phyloP scores from a whole-genome alignment of 2,329 filamentous ascomycete genomes.

The Cladophialophora carrionii region DNA sequence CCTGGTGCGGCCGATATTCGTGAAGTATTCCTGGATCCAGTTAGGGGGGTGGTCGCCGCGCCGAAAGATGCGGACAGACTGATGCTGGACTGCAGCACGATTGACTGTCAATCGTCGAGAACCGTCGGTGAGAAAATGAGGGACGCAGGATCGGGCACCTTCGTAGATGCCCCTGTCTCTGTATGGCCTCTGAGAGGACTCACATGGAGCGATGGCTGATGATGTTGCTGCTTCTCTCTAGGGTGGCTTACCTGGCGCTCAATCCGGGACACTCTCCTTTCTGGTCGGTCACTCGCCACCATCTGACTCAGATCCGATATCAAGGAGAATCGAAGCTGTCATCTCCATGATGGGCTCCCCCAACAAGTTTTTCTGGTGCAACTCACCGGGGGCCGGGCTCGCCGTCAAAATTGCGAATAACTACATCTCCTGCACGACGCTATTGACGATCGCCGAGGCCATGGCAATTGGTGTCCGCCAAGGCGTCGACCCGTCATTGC shows the following conservation, averaged over 20 bases:
- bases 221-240: background rate
- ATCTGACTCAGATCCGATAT: background rate
- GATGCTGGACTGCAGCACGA: conserved; percentile 19
- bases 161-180: conserved; percentile 15
- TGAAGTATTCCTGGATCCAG: conserved; percentile 17
- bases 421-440: conserved; percentile 7
- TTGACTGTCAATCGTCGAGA: conserved; percentile 7
- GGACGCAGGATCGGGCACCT: conserved; percentile 8
- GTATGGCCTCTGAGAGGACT: background rate
- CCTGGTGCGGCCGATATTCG: conserved; percentile 8
- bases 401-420: conserved; percentile 16
- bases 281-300: background rate
- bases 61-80: conserved; percentile 6
- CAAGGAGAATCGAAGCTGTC: conserved; percentile 1
- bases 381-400: conserved; percentile 9
- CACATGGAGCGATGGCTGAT: background rate
- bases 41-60: conserved; percentile 10
- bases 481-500: conserved; percentile 7
- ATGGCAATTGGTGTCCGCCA: conserved; percentile 8
- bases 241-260: conserved; percentile 9
- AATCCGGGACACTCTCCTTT: conserved; percentile 16
- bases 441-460: background rate
- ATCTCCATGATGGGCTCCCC: conserved; percentile 18
- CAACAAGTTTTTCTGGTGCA: conserved; percentile 17
- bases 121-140: conserved; percentile 5